Evolutionary conservation across 176 grass and related monocot species (phyloP).

Genomic region (Microstegium vimineum): DNA sequence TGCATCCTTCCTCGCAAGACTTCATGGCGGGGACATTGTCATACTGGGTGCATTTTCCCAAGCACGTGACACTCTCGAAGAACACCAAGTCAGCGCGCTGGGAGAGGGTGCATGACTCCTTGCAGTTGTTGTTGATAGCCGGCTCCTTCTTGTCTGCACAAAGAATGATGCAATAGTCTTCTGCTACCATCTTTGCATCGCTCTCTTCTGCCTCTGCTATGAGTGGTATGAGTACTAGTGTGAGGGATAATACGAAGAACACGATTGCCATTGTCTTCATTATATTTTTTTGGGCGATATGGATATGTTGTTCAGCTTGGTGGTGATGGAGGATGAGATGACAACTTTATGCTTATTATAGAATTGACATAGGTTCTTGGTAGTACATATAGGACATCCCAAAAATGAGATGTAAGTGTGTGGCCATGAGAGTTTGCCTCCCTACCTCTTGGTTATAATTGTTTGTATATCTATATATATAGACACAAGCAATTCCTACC

Average conservation of each 20-base stretch:
- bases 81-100: not conserved
- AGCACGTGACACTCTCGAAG: not conserved
- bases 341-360: not conserved
- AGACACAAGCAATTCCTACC: not conserved
- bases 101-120: not conserved
- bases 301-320: no score
- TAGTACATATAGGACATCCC: not conserved
- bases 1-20: no score
- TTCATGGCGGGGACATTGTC: not conserved
- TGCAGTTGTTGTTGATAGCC: not conserved
- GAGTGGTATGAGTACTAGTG: not conserved
- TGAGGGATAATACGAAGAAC: no score
- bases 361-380: no score
- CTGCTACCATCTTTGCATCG: not conserved
- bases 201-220: not conserved
- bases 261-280: not conserved
- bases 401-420: not conserved
- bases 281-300: not conserved
- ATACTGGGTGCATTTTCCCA: not conserved
- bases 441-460: no score
- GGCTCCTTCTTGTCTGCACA: not conserved
- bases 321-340: not conserved
- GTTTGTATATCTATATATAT: not conserved
- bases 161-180: not conserved
- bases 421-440: no score